These are phyloP conservation scores for Rhizopus stolonifer DNA, from an alignment of 371 early-diverging fungal species.

Conservation along the genomic window DNA sequence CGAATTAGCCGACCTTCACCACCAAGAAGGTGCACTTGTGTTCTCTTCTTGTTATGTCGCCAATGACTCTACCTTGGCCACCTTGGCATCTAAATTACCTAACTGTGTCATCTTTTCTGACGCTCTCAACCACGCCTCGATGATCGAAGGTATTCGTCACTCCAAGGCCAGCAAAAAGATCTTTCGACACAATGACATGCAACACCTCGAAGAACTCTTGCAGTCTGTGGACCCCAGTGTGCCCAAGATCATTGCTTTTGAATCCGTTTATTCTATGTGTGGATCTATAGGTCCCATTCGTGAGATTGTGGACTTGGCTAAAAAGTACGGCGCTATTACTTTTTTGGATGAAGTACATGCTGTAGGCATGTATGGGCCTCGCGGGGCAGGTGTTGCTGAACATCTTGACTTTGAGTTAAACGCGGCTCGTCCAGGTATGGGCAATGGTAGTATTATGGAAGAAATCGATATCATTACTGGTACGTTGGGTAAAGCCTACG, in stretches of 20 bases:
- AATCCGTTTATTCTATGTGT: slow-evolving; percentile 98
- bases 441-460: slow-evolving; percentile 74
- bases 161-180: slow-evolving; percentile 87
- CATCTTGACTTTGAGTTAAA: slow-evolving; percentile 83
- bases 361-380: slow-evolving; percentile 97
- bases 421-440: slow-evolving; percentile 48
- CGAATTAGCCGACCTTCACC: slow-evolving; percentile 91
- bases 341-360: slow-evolving; percentile 98
- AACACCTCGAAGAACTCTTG: slow-evolving; percentile 85
- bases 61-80: slow-evolving; percentile 95
- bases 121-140: slow-evolving; percentile 95
- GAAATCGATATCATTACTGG: slow-evolving; percentile 97
- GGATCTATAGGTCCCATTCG: slow-evolving; percentile 96
- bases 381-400: slow-evolving; percentile 97
- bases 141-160: slow-evolving; percentile 98
- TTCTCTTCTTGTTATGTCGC: slow-evolving; percentile 99
- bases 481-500: slow-evolving; percentile 97
- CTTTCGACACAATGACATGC: slow-evolving; percentile 94
- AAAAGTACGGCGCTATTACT: slow-evolving; percentile 97
- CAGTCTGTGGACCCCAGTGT: slow-evolving; percentile 72
- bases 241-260: slow-evolving; percentile 97
- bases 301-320: slow-evolving; percentile 89
- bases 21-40: slow-evolving; percentile 90
- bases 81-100: slow-evolving; percentile 89
- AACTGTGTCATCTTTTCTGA: slow-evolving; percentile 95